These are phyloP conservation scores for Pythium aquatile DNA, from an alignment of 352 stramenopile genomes.

Conservation along the genomic window DNA sequence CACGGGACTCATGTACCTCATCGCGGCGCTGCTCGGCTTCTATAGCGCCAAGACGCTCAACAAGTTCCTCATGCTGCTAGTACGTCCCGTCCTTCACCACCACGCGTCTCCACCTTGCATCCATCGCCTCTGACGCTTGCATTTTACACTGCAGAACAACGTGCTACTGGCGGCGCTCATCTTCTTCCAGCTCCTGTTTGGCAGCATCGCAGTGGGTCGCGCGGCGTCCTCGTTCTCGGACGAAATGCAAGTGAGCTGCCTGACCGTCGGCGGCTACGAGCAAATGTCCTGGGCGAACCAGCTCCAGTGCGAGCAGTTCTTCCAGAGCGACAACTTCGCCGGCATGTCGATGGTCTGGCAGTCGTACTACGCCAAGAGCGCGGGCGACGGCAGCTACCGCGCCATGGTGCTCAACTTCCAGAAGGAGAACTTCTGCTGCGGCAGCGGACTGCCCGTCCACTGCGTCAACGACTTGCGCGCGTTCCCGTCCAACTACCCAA, in stretches of 20 bases:
- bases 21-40: slow-evolving; percentile 46
- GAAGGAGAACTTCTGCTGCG: slow-evolving; percentile 68
- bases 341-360: slow-evolving; percentile 71
- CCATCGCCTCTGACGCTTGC: background rate
- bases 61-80: slow-evolving; percentile 71
- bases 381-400: slow-evolving; percentile 39
- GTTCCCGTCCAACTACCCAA: slow-evolving; percentile 50
- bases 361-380: slow-evolving; percentile 61
- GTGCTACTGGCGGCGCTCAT: slow-evolving; percentile 44
- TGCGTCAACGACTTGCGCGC: slow-evolving; percentile 42
- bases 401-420: slow-evolving; percentile 60
- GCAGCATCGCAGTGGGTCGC: slow-evolving; percentile 43
- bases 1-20: slow-evolving; percentile 52
- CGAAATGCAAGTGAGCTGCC: slow-evolving; percentile 45
- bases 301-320: slow-evolving; percentile 46
- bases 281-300: slow-evolving; percentile 34
- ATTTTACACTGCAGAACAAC: slow-evolving; percentile 31
- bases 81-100: slow-evolving; percentile 13
- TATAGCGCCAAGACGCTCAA: slow-evolving; percentile 62
- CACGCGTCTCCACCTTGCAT: too few species aligned
- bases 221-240: slow-evolving; percentile 33
- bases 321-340: slow-evolving; percentile 56
- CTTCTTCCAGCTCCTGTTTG: slow-evolving; percentile 68
- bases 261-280: slow-evolving; percentile 61
- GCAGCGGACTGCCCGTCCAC: slow-evolving; percentile 51